phyloP scores from a whole-genome alignment of 371 early-diverging fungal species.

The Thermomucor indicae-seudaticae region DNA sequence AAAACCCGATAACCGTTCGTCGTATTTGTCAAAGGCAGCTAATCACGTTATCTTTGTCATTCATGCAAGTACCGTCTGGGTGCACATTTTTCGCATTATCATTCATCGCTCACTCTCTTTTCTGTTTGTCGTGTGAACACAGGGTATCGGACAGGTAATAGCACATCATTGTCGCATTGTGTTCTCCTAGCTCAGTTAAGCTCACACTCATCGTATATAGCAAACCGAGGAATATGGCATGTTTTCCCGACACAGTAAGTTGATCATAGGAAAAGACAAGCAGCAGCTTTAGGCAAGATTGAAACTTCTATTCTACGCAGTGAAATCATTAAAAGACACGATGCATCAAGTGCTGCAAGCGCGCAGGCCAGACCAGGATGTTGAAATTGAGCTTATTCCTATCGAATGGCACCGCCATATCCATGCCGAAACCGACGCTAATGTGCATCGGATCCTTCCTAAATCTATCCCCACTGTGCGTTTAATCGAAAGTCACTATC shows the following conservation, averaged over 20 bases:
- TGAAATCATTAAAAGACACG: constrained; percentile 47
- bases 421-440: constrained; percentile 43
- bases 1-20: not conserved
- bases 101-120: not conserved
- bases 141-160: constrained; percentile 62
- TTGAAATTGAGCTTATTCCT: constrained; percentile 48
- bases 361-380: constrained; percentile 42
- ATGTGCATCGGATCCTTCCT: constrained; percentile 46
- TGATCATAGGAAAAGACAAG: not conserved
- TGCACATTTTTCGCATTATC: too few relatives aligned
- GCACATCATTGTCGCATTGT: not conserved
- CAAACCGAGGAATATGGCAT: constrained; percentile 56
- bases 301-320: constrained; percentile 11
- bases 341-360: constrained; percentile 47
- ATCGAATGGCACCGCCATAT: constrained; percentile 53
- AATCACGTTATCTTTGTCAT: constrained; percentile 57
- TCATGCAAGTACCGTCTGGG: constrained; percentile 50
- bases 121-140: not conserved
- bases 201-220: too few relatives aligned
- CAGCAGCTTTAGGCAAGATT: not conserved
- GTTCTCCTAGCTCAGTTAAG: too few relatives aligned
- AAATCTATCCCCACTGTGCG: constrained; percentile 57
- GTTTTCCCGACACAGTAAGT: constrained; percentile 50
- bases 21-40: too few relatives aligned
- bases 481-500: constrained; percentile 58